Evolutionary conservation across 1,284 basidiomycete species (phyloP).

Genomic region (Acaromyces ingoldii): DNA sequence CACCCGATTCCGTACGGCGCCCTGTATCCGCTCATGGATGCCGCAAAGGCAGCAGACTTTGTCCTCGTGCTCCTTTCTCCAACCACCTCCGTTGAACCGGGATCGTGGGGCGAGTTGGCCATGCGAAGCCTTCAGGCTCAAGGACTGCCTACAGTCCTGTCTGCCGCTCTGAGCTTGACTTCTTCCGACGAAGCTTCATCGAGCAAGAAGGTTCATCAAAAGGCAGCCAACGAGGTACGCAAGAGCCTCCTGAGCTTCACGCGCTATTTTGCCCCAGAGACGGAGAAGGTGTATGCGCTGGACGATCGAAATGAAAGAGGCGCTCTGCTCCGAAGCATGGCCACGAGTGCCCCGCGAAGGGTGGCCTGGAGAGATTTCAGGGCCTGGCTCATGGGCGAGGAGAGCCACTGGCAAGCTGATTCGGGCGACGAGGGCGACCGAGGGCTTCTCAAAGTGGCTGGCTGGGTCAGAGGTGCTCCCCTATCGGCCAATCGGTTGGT

Average conservation of each 20-base stretch:
- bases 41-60: slow-evolving; percentile 84
- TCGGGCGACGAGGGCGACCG: slow-evolving; percentile 55
- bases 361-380: slow-evolving; percentile 78
- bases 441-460: slow-evolving; percentile 68
- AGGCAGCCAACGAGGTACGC: slow-evolving; percentile 42
- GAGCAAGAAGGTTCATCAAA: slow-evolving; percentile 25
- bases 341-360: slow-evolving; percentile 54
- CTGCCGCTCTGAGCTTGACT: slow-evolving; percentile 55
- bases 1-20: slow-evolving; percentile 58
- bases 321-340: slow-evolving; percentile 58
- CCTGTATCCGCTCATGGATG: slow-evolving; percentile 76
- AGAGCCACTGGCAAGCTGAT: slow-evolving; percentile 39
- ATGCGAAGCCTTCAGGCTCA: slow-evolving; percentile 67
- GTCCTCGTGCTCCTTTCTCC: slow-evolving; percentile 79
- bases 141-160: slow-evolving; percentile 68
- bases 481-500: slow-evolving; percentile 80
- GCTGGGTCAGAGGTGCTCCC: slow-evolving; percentile 72
- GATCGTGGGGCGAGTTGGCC: slow-evolving; percentile 76
- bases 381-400: slow-evolving; percentile 73
- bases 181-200: slow-evolving; percentile 20
- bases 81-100: slow-evolving; percentile 68
- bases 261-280: slow-evolving; percentile 87
- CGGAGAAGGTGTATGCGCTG: slow-evolving; percentile 59
- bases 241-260: slow-evolving; percentile 58
- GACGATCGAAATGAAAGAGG: slow-evolving; percentile 63